Evolutionary conservation across 2,329 filamentous ascomycete genomes (phyloP).

Genomic region (Monosporascus sp.): DNA sequence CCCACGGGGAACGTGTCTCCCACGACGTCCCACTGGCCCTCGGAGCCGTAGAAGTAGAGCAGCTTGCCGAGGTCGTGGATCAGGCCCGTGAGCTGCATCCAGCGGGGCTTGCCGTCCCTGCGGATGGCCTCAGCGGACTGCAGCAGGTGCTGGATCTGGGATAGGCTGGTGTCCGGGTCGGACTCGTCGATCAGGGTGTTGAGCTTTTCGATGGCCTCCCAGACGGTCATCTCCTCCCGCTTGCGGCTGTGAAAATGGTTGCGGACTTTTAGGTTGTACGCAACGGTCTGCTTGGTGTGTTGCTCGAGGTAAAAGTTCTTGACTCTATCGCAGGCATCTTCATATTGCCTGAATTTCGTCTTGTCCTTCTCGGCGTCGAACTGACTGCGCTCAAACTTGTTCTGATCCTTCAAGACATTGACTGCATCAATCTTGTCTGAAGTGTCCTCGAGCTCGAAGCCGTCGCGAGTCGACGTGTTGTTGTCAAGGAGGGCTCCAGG

Average conservation of each 20-base stretch:
- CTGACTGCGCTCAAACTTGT: conserved; percentile 46
- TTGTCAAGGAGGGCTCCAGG: conserved; percentile 25
- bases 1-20: conserved; percentile 80
- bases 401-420: conserved; percentile 44
- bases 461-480: conserved; percentile 21
- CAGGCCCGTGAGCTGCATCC: conserved; percentile 75
- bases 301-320: conserved; percentile 79
- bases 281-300: conserved; percentile 67
- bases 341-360: conserved; percentile 75
- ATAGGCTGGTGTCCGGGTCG: conserved; percentile 82
- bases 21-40: conserved; percentile 90
- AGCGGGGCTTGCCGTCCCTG: conserved; percentile 74
- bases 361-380: conserved; percentile 77
- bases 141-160: conserved; percentile 84
- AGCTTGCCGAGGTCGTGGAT: conserved; percentile 79
- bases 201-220: conserved; percentile 89
- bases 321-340: conserved; percentile 76
- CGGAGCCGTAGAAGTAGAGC: conserved; percentile 74
- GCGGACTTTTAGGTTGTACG: conserved; percentile 79
- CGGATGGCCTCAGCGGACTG: conserved; percentile 88
- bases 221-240: conserved; percentile 72
- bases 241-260: conserved; percentile 61
- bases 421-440: conserved; percentile 49
- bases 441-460: conserved; percentile 35
- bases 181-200: conserved; percentile 88